Base-by-base conservation (phyloP, 129 eudicot genomes). In the Flaveria robusta region DNA sequence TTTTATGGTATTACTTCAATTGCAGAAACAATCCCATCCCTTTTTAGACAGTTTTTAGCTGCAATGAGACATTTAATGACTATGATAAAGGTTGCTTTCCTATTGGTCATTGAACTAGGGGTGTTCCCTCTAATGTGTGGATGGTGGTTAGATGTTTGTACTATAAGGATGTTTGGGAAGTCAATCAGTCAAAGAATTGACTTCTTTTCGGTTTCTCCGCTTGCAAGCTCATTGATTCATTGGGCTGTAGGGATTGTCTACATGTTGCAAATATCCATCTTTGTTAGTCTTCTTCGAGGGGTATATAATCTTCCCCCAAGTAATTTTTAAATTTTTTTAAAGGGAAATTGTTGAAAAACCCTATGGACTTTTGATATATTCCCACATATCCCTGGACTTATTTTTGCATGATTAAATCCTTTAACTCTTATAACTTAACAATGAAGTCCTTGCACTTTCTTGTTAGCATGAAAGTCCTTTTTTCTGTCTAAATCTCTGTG, bases 91-190 rank as follows among this genome's bases (percentile, higher is more conserved):
- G 97, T 90, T 19, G 97, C 97, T 7, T 93, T 93, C 78, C 93
- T 90, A 71, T 81, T 93, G 77, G 98, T 93, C 11, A 88, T 93
- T 79, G 98, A 93, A 72, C 89, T 93, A 13, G 97, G 98, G 18
- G 97, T 93, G 65, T 93, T 93, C 74, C 98, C 98, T 76, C 64
- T 93, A 72, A 90, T 93, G 98, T 90, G 98, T 60, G 98, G 98
- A 41, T 93, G 98, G 98, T 93, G 98, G 98, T 82, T 93, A 78
- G 98, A 93, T 82, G 80, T 93, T 72, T 90, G 98, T 82, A 93
- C 98, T 22, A 80, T 90, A 74, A 87, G 89, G 77, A 93, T 93
- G 98, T 93, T 93, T 84, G 98, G 98, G 72, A 93, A 88, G 82
- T 83, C 98, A 8, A 85, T 93, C 71, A 81, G 90, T 12, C 91